Percentiles rank a stretch among this genome's conserved stretches.
These are phyloP conservation scores for Chaetomium olivaceum DNA, from an alignment of 2,329 filamentous ascomycete genomes.

Conservation along the genomic window DNA sequence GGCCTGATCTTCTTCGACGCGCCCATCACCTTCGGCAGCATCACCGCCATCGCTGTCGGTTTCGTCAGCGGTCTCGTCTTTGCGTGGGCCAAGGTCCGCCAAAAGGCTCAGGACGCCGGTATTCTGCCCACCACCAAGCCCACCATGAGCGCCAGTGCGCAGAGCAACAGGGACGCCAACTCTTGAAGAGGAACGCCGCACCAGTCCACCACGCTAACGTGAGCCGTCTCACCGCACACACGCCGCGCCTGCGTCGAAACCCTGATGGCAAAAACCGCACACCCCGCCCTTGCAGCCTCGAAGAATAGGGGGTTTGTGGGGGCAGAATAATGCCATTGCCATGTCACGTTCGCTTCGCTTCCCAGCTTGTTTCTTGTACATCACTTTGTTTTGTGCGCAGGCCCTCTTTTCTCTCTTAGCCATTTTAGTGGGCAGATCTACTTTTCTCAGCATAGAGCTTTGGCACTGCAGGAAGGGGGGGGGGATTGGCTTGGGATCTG, in stretches of 20 bases:
- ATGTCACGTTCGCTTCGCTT: conserved; percentile 10
- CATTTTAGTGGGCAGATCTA: conserved; percentile 28
- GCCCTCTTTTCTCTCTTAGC: conserved; percentile 19
- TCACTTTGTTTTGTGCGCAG: conserved; percentile 24
- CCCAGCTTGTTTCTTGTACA: conserved; percentile 26
- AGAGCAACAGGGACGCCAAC: conserved; percentile 88
- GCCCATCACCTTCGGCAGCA: conserved; percentile 86
- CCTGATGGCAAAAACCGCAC: conserved; percentile 1
- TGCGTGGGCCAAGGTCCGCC: conserved; percentile 79
- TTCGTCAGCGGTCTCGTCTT: conserved; percentile 94
- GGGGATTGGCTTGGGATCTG: conserved; percentile 11
- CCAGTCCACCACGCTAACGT: conserved; percentile 3
- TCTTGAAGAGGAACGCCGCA: conserved; percentile 44
- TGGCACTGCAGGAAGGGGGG: conserved; percentile 11
- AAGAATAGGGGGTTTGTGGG: not conserved
- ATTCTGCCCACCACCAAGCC: conserved; percentile 67
- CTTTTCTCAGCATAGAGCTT: conserved; percentile 28
- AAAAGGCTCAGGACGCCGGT: conserved; percentile 66
- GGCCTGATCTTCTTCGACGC: conserved; percentile 95
- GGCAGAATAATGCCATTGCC: not conserved
- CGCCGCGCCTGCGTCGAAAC: conserved; percentile 1
- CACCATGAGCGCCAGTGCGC: conserved; percentile 83
- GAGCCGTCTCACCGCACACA: conserved; percentile 11
- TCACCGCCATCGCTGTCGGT: conserved; percentile 86
- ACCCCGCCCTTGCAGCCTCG: not conserved